Conservation (phyloP, 441 rosid genomes). For the Brassica balearica region DNA sequence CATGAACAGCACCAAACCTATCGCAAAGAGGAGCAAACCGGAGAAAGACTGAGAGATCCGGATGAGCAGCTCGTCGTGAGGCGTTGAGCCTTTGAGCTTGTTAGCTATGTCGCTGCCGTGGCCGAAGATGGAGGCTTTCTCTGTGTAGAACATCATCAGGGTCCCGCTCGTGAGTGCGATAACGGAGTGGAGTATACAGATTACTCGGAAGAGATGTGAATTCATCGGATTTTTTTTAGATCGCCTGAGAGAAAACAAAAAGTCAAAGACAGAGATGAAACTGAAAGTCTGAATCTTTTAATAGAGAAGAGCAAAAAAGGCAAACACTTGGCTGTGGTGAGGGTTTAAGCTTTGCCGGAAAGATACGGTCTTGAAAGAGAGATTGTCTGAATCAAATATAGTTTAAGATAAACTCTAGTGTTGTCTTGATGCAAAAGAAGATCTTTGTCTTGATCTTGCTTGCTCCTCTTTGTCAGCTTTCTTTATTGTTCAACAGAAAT, state of each 20-base stretch:
- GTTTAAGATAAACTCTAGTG: slow-evolving; percentile 27
- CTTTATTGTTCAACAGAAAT: slow-evolving; percentile 36
- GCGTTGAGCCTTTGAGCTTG: slow-evolving; percentile 81
- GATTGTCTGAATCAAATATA: slow-evolving; percentile 26
- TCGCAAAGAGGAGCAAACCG: slow-evolving; percentile 76
- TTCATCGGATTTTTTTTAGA: slow-evolving; percentile 40
- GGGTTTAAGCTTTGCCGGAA: slow-evolving; percentile 35
- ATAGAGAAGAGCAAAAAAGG: not conserved
- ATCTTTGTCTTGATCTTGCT: slow-evolving; percentile 31
- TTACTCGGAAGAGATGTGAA: slow-evolving; percentile 62
- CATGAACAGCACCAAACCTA: slow-evolving; percentile 74
- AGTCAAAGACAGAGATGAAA: not conserved
- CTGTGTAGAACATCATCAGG: slow-evolving; percentile 75
- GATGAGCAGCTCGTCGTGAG: slow-evolving; percentile 79
- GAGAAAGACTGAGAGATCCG: slow-evolving; percentile 85
- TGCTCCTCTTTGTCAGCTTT: slow-evolving; percentile 35
- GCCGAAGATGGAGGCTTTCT: slow-evolving; percentile 58
- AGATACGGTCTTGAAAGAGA: slow-evolving; percentile 12
- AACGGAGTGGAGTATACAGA: slow-evolving; percentile 72
- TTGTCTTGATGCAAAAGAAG: slow-evolving; percentile 37
- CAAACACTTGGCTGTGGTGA: slow-evolving; percentile 6
- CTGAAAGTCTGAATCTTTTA: not conserved
- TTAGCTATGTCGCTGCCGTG: slow-evolving; percentile 68
- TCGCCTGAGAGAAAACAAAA: too few species aligned
- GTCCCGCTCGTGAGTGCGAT: slow-evolving; percentile 74